Evolutionary conservation across 208 protist species (phyloP).

Genomic region (Crithidia thermophila): DNA sequence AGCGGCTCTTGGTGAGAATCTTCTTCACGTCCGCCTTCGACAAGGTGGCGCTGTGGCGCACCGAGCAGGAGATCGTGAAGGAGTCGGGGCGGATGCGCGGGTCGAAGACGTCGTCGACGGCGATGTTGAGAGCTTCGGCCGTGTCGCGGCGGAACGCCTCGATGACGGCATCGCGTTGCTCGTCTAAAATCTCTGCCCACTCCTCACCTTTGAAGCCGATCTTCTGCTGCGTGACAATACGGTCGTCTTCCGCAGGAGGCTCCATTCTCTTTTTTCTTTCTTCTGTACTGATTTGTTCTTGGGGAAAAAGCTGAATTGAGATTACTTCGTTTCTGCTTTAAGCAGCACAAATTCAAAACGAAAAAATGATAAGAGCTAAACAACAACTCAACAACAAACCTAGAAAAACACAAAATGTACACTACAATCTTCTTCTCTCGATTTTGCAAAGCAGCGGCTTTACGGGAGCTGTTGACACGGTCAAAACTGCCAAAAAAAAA

Average conservation of each 20-base stretch:
- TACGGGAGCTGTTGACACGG: too few relatives aligned
- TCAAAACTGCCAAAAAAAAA: too few relatives aligned
- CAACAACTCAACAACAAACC: too few relatives aligned
- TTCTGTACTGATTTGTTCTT: background rate
- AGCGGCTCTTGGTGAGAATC: conserved; percentile 23
- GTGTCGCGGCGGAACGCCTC: conserved; percentile 33
- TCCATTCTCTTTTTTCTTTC: too few relatives aligned
- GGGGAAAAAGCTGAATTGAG: background rate
- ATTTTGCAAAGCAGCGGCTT: too few relatives aligned
- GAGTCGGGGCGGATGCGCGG: conserved; percentile 17
- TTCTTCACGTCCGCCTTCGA: conserved; percentile 30
- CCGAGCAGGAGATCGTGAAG: conserved; percentile 42
- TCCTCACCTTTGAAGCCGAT: conserved; percentile 57
- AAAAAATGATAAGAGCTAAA: background rate
- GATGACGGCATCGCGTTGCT: conserved; percentile 31
- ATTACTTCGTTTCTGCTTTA: too few relatives aligned
- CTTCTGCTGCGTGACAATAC: conserved; percentile 46
- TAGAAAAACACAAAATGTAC: background rate
- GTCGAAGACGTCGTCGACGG: conserved; percentile 42
- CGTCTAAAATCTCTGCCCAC: conserved; percentile 32
- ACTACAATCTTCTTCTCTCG: background rate
- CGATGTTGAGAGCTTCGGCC: conserved; percentile 31
- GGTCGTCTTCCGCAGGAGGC: too few relatives aligned
- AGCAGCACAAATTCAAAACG: background rate
- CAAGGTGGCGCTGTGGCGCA: conserved; percentile 35